Percentiles rank a stretch among this genome's conserved stretches.
Conservation (phyloP, 768 basidiomycete genomes). For the Tricholoma saponaceum region DNA sequence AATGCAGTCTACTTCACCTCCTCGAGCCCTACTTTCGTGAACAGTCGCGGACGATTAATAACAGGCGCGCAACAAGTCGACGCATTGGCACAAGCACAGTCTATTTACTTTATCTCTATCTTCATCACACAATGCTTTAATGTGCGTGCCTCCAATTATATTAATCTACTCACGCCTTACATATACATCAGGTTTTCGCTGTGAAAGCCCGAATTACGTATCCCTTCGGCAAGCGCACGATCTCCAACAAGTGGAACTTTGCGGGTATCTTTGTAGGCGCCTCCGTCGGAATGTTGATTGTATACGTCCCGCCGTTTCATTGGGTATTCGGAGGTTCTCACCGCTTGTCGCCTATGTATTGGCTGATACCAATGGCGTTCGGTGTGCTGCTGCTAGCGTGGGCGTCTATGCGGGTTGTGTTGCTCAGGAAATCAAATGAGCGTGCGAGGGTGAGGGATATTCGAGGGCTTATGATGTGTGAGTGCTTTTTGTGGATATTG, state of each 20-base stretch:
- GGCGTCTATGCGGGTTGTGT: constrained; percentile 54
- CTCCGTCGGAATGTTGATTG: constrained; percentile 60
- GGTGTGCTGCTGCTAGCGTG: constrained; percentile 52
- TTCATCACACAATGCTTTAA: constrained; percentile 72
- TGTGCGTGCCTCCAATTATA: constrained; percentile 26
- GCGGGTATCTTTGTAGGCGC: constrained; percentile 58
- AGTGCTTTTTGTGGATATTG: constrained; percentile 21
- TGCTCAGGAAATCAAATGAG: constrained; percentile 53
- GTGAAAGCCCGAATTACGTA: constrained; percentile 60
- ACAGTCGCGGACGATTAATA: constrained; percentile 45
- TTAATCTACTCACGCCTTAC: background rate
- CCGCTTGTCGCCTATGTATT: constrained; percentile 58
- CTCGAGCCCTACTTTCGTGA: constrained; percentile 52
- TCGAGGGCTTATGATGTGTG: constrained; percentile 69
- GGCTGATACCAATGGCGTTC: constrained; percentile 62
- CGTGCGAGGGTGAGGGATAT: constrained; percentile 58
- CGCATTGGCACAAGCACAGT: constrained; percentile 57
- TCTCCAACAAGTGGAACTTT: constrained; percentile 64
- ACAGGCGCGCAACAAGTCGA: constrained; percentile 47
- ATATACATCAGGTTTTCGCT: constrained; percentile 46
- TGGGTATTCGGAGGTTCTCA: constrained; percentile 63
- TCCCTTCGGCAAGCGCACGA: constrained; percentile 56
- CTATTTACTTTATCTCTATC: constrained; percentile 62
- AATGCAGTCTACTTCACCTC: constrained; percentile 41
- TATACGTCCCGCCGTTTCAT: constrained; percentile 67